phyloP scores from a whole-genome alignment of 2,329 filamentous ascomycete species.

The Byssochlamys sp. region DNA sequence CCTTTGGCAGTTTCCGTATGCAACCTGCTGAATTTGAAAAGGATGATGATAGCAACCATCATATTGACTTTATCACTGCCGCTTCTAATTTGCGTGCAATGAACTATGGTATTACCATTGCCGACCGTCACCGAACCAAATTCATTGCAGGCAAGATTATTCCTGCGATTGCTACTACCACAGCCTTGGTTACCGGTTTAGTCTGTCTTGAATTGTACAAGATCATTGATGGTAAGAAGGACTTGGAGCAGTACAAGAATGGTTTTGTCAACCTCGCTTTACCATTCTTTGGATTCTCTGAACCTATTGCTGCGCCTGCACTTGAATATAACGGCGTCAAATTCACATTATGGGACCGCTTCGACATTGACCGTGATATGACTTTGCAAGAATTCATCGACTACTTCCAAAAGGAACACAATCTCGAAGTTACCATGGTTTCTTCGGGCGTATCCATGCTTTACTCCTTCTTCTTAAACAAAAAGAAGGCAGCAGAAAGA shows the following conservation, averaged over 20 bases:
- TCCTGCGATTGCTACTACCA: slow-evolving; percentile 93
- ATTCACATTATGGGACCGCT: slow-evolving; percentile 89
- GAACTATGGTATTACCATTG: slow-evolving; percentile 92
- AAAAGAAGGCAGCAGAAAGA: too few species aligned
- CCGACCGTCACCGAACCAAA: slow-evolving; percentile 95
- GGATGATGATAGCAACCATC: slow-evolving; percentile 93
- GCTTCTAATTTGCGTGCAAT: slow-evolving; percentile 92
- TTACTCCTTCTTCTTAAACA: too few species aligned
- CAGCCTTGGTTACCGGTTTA: slow-evolving; percentile 85
- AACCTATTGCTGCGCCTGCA: slow-evolving; percentile 88
- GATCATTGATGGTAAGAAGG: slow-evolving; percentile 88
- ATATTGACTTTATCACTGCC: slow-evolving; percentile 98
- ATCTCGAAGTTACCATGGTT: slow-evolving; percentile 82
- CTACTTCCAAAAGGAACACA: slow-evolving; percentile 69
- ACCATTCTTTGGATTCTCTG: slow-evolving; percentile 96
- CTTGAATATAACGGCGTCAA: slow-evolving; percentile 61
- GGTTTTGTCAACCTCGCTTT: slow-evolving; percentile 93
- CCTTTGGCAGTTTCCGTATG: slow-evolving; percentile 72
- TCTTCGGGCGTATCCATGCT: too few species aligned
- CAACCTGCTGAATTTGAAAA: slow-evolving; percentile 95
- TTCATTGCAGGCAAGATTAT: slow-evolving; percentile 99
- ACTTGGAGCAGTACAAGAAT: slow-evolving; percentile 98
- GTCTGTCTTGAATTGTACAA: slow-evolving; percentile 93
- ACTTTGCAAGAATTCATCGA: slow-evolving; percentile 75
- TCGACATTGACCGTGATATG: slow-evolving; percentile 79